Percentiles rank a stretch among this genome's conserved stretches.
Evolutionary conservation across 805 yeast genomes (phyloP).

Genomic region (Teunomyces atbi): DNA sequence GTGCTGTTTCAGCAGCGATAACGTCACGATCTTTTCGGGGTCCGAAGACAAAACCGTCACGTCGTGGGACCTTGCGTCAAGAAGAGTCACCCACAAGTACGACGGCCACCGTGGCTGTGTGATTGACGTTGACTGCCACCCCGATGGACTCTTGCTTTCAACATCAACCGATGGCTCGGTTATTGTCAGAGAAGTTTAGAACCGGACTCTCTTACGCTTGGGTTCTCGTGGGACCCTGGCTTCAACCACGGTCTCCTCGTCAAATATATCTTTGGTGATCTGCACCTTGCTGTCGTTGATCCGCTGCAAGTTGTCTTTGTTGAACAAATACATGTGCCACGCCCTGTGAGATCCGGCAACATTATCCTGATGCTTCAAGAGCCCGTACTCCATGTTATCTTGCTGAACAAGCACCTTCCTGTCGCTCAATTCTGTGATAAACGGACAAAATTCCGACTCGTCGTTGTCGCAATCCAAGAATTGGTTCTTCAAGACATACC

Average conservation of each 20-base stretch:
- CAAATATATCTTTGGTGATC: conserved; percentile 3
- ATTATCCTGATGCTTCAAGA: conserved; percentile 20
- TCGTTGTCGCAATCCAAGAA: conserved; percentile 36
- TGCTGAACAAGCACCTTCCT: not conserved
- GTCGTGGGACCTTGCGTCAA: conserved; percentile 58
- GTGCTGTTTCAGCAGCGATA: conserved; percentile 45
- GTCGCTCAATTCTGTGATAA: conserved; percentile 23
- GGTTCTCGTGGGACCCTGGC: not conserved
- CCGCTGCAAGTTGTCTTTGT: conserved; percentile 27
- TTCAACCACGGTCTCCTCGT: conserved; percentile 1
- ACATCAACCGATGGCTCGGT: conserved; percentile 57
- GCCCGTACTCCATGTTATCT: conserved; percentile 18
- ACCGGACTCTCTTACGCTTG: conserved; percentile 6
- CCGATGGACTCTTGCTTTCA: conserved; percentile 43
- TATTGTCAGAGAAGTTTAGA: conserved; percentile 43
- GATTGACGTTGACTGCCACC: conserved; percentile 57
- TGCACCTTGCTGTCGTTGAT: conserved; percentile 17
- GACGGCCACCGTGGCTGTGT: conserved; percentile 65
- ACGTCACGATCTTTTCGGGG: conserved; percentile 50
- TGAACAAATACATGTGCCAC: conserved; percentile 34
- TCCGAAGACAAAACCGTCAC: conserved; percentile 59
- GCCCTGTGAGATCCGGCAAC: not conserved
- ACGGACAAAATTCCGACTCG: conserved; percentile 38
- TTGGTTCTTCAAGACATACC: conserved; percentile 49
- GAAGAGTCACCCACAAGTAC: conserved; percentile 46